Evolutionary conservation across 768 basidiomycete genomes (phyloP), one percentile per base, ranked within the genome.

Genomic region (Collybia nuda): DNA sequence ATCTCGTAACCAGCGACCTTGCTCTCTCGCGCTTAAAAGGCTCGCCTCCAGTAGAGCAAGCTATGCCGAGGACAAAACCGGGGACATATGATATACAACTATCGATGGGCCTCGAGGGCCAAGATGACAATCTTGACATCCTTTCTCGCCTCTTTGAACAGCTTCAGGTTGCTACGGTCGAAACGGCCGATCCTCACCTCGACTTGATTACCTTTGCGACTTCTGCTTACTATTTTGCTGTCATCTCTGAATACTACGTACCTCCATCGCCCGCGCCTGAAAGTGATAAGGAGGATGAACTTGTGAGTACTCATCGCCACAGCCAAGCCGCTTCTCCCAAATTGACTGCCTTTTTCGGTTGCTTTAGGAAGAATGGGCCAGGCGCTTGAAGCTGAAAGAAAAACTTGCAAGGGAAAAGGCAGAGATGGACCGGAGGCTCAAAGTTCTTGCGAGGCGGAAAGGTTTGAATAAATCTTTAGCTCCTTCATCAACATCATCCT

Each of bases 161-260:
- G 40, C 65, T 80, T 35, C 77, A 77, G 52, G 58, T 69, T 12
- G 60, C 61, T 37, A 69, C 75, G 1, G 63, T 75, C 5, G 80
- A 80, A 39, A 58, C 67, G 5, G 66, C 72, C 5, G 56, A 67
- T 49, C 68, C 71, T 0, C 52, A 54, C 4, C 49, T 71, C 23
- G 77, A 78, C 54, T 48, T 79, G 1, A 40, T 78, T 15, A 69
- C 73, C 0, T 80, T 80, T 48, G 65, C 72, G 5, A 48, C 59
- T 18, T 60, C 53, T 14, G 65, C 70, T 5, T 61, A 66, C 44
- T 75, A 64, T 60, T 76, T 78, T 58, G 76, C 68, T 8, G 67
- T 75, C n/a, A 69, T 81, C 38, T 57, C 63, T 6, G 51, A 48
- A 21, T 4, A 50, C 38, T 36, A 19, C 17, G 28, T 6, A 21